A percentile compares a stretch with the other conserved stretches of the same genome.
Evolutionary conservation across 169 alveolate genomes (phyloP).

Genomic region (Plasmodium relictum): DNA sequence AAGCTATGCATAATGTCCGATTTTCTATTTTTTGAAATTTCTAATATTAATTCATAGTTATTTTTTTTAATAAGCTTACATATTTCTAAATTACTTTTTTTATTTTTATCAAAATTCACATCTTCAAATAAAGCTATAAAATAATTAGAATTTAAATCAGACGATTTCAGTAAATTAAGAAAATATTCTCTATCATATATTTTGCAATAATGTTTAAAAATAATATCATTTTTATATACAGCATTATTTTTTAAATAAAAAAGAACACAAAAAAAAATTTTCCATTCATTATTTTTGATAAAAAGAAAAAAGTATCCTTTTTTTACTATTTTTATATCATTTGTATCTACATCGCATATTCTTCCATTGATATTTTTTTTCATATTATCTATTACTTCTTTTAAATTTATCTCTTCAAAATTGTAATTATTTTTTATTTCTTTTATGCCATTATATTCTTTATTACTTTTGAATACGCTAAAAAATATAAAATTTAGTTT

Average conservation of each 20-base stretch:
- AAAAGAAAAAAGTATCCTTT: conserved; percentile 22
- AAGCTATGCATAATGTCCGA: neutral
- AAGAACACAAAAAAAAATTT: conserved; percentile 28
- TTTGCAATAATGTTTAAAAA: conserved; percentile 43
- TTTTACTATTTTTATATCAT: conserved; percentile 39
- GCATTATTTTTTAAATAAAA: conserved; percentile 21
- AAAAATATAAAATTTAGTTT: conserved; percentile 17
- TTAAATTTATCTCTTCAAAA: conserved; percentile 1
- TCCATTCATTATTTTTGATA: conserved; percentile 21
- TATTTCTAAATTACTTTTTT: conserved; percentile 10
- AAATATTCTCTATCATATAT: conserved; percentile 33
- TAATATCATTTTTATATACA: conserved; percentile 10
- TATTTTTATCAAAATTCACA: neutral
- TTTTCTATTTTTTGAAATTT: conserved; percentile 11
- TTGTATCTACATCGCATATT: conserved; percentile 32
- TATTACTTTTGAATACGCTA: conserved; percentile 6
- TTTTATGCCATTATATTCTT: neutral
- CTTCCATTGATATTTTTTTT: conserved; percentile 18
- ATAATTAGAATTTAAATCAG: conserved; percentile 25
- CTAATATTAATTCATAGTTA: conserved; percentile 33
- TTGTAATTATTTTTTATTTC: neutral
- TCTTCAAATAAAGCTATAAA: conserved; percentile 41
- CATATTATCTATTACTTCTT: conserved; percentile 16
- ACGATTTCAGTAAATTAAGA: neutral
- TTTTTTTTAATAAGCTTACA: conserved; percentile 24